Conservation (phyloP, 768 basidiomycete species). For the Boletus pseudopeckii region DNA sequence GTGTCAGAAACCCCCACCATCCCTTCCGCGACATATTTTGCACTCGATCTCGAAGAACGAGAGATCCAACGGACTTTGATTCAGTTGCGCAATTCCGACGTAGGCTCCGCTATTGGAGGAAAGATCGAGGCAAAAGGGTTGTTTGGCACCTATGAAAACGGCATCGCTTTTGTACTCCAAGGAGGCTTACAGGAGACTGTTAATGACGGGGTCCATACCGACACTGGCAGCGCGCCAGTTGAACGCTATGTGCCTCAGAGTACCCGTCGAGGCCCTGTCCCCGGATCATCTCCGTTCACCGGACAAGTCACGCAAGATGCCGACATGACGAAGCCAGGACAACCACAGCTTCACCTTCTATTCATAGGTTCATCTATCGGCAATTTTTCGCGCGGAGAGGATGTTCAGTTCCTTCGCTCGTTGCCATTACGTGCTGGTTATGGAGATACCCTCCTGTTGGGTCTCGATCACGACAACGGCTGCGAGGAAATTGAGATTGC, state of each 20-base stretch:
- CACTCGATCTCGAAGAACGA: conserved; percentile 86
- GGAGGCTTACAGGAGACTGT: conserved; percentile 22
- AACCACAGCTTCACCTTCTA: conserved; percentile 70
- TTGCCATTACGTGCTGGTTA: conserved; percentile 72
- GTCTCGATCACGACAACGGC: conserved; percentile 84
- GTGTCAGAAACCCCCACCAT: conserved; percentile 35
- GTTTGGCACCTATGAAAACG: conserved; percentile 89
- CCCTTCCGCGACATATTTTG: conserved; percentile 76
- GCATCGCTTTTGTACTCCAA: conserved; percentile 71
- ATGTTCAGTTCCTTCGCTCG: conserved; percentile 67
- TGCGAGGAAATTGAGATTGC: conserved; percentile 72
- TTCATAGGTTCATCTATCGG: conserved; percentile 93
- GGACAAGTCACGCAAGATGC: conserved; percentile 2
- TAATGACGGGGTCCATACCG: conserved; percentile 2
- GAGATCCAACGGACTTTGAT: conserved; percentile 80
- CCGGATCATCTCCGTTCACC: conserved; percentile 36
- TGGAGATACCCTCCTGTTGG: conserved; percentile 83
- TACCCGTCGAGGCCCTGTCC: conserved; percentile 33
- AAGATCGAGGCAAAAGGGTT: conserved; percentile 82
- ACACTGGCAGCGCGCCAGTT: neutral
- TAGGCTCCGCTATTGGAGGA: conserved; percentile 59
- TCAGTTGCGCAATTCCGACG: conserved; percentile 58
- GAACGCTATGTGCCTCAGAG: conserved; percentile 12
- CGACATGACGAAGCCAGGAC: conserved; percentile 32
- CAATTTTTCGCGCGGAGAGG: conserved; percentile 76